Conservation (phyloP, 73 alveolate species). For the Paramecium biaurelia region DNA sequence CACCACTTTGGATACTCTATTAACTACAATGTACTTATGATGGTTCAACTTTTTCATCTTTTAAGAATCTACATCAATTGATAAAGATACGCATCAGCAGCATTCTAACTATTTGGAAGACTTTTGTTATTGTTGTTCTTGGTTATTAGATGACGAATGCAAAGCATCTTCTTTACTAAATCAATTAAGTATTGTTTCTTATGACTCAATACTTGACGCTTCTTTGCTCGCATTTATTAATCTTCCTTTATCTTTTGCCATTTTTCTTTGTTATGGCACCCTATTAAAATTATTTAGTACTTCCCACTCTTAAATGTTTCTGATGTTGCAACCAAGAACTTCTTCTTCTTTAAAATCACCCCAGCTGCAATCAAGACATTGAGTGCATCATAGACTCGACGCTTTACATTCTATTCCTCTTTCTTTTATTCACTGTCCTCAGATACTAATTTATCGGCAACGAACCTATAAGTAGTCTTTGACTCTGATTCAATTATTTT, state of each 20-base stretch:
- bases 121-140: neutral
- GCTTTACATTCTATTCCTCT: slow-evolving; percentile 76
- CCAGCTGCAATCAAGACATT: slow-evolving; percentile 87
- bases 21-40: neutral
- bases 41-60: slow-evolving; percentile 23
- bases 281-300: neutral
- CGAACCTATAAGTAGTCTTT: neutral
- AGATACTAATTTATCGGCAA: slow-evolving; percentile 56
- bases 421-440: neutral
- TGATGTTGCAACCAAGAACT: neutral
- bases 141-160: neutral
- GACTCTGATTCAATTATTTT: slow-evolving; percentile 1
- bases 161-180: neutral
- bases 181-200: neutral
- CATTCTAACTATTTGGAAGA: neutral
- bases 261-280: slow-evolving; percentile 18
- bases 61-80: neutral
- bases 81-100: neutral
- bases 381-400: slow-evolving; percentile 92
- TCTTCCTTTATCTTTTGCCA: neutral
- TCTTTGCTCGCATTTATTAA: neutral
- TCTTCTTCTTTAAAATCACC: slow-evolving; percentile 72
- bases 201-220: neutral
- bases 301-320: slow-evolving; percentile 25
- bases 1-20: neutral